These are phyloP conservation scores for Lentinula boryana DNA, from an alignment of 768 basidiomycete genomes.

Conservation along the genomic window DNA sequence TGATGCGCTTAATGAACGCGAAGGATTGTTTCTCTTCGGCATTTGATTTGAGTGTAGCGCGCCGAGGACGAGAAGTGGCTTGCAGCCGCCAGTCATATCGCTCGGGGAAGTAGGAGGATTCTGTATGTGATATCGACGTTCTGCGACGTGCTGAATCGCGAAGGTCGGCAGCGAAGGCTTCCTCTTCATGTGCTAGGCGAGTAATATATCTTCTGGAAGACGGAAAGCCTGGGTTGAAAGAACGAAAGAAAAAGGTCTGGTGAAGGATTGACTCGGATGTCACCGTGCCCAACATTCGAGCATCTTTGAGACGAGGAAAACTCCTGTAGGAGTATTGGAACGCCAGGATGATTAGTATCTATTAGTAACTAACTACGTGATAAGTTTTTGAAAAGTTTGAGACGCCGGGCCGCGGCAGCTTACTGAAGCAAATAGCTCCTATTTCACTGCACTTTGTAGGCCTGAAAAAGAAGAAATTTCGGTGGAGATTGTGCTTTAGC, in stretches of 20 bases:
- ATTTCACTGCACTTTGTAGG: no score
- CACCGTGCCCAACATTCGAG: slow-evolving; percentile 12
- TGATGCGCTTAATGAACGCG: slow-evolving; percentile 29
- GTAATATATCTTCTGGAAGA: not conserved
- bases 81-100: slow-evolving; percentile 63
- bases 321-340: not conserved
- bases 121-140: not conserved
- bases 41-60: slow-evolving; percentile 1
- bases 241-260: not conserved
- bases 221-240: not conserved
- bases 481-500: no score
- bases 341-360: not conserved
- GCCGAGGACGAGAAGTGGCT: slow-evolving; percentile 27
- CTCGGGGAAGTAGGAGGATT: not conserved
- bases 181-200: not conserved
- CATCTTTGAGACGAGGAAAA: not conserved
- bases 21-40: not conserved
- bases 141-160: not conserved
- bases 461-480: no score
- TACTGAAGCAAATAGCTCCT: no score
- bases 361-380: no score
- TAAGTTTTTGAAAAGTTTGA: no score
- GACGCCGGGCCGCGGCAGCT: no score
- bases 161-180: not conserved
- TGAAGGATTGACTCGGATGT: not conserved